Conservation (phyloP, 1,284 basidiomycete genomes). For the Fomitopsis betulina region DNA sequence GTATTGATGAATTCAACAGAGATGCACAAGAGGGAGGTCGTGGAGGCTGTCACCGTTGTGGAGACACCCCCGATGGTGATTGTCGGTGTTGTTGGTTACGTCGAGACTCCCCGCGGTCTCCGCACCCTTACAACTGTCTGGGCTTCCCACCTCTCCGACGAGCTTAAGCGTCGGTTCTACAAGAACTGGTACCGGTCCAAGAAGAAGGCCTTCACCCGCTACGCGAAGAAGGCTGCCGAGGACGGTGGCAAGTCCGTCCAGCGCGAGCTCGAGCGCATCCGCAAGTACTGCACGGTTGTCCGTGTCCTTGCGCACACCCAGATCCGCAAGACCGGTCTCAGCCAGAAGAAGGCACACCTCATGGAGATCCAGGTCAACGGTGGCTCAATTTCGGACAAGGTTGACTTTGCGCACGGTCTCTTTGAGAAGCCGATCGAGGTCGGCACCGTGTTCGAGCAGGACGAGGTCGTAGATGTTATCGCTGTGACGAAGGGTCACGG, state of each 20-base stretch:
- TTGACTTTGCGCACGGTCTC: conserved; percentile 91
- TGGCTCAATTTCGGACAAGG: conserved; percentile 96
- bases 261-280: conserved; percentile 98
- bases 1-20: conserved; percentile 42
- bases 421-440: conserved; percentile 98
- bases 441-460: conserved; percentile 87
- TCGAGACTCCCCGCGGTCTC: conserved; percentile 98
- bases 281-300: conserved; percentile 99
- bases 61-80: conserved; percentile 98
- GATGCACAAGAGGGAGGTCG: conserved; percentile 99
- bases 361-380: conserved; percentile 99
- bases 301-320: conserved; percentile 99
- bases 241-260: conserved; percentile 89
- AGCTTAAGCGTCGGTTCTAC: conserved; percentile 99
- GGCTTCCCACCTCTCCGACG: conserved; percentile 82
- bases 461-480: conserved; percentile 96
- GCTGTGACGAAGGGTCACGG: conserved; percentile 99
- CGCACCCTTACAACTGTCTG: conserved; percentile 83
- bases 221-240: conserved; percentile 99
- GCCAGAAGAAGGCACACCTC: conserved; percentile 99
- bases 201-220: conserved; percentile 99
- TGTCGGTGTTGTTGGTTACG: conserved; percentile 98
- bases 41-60: conserved; percentile 95
- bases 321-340: conserved; percentile 95
- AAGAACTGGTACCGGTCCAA: conserved; percentile 99